phyloP scores from a whole-genome alignment of 2,329 filamentous ascomycete genomes.

The Pestalotiopsis sp. region DNA sequence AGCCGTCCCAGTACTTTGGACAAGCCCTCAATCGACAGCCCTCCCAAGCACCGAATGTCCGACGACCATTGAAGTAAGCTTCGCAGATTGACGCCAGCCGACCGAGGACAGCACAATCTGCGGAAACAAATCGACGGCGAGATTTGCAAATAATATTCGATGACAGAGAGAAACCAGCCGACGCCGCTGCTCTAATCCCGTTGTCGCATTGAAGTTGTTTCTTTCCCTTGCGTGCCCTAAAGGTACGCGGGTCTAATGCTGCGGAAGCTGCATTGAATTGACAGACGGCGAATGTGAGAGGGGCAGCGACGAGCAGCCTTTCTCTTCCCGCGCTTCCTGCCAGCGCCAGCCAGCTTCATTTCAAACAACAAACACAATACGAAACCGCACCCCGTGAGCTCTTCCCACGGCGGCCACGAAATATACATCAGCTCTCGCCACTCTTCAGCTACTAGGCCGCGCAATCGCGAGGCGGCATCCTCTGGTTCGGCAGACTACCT shows the following conservation, averaged over 20 bases:
- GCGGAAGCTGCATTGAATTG: slow-evolving; percentile 1
- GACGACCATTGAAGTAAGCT: not conserved
- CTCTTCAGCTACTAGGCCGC: not conserved
- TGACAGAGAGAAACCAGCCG: not conserved
- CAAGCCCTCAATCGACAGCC: slow-evolving; percentile 7
- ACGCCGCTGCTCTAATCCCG: not conserved
- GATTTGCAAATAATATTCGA: not conserved
- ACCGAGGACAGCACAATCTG: not conserved
- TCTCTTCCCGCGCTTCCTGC: slow-evolving; percentile 1
- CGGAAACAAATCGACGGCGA: not conserved
- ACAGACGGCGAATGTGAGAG: slow-evolving; percentile 5
- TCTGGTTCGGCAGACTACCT: not conserved
- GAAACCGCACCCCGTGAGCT: not conserved
- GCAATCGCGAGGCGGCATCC: not conserved
- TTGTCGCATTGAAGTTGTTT: not conserved
- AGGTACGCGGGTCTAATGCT: not conserved
- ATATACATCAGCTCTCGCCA: not conserved
- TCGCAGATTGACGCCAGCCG: not conserved
- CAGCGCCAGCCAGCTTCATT: not conserved
- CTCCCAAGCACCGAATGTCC: not conserved
- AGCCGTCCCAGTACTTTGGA: not conserved
- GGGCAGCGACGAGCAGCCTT: slow-evolving; percentile 8
- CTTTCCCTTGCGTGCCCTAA: not conserved
- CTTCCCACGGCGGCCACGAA: not conserved
- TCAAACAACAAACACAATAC: not conserved